phyloP scores from a whole-genome alignment of 108 stramenopile genomes.

The Nitzschia palea region DNA sequence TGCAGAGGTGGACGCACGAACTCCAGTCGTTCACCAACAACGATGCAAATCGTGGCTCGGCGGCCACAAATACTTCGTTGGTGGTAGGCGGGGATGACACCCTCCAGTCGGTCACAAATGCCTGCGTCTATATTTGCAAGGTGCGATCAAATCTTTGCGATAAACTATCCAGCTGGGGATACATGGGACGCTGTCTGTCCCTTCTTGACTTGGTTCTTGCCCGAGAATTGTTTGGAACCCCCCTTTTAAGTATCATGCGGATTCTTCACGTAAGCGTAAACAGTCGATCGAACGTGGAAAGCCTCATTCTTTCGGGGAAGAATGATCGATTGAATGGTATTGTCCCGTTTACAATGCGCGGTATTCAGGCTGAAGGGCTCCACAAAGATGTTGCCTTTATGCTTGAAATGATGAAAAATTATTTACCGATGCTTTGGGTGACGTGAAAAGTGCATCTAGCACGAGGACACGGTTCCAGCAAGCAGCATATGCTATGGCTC shows the following conservation, averaged over 20 bases:
- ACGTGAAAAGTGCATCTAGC: constrained; percentile 31
- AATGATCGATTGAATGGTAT: constrained; percentile 38
- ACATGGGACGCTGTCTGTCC: constrained; percentile 41
- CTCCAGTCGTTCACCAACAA: constrained; percentile 40
- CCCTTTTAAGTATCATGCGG: constrained; percentile 50
- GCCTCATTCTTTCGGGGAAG: constrained; percentile 33
- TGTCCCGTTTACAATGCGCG: constrained; percentile 40
- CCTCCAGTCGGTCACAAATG: constrained; percentile 56
- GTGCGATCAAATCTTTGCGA: constrained; percentile 49
- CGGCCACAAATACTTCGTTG: constrained; percentile 12
- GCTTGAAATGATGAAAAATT: constrained; percentile 56
- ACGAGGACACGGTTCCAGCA: not conserved
- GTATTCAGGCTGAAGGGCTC: constrained; percentile 29
- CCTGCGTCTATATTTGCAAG: constrained; percentile 63
- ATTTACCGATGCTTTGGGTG: constrained; percentile 57
- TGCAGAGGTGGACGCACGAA: constrained; percentile 61
- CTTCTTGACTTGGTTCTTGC: constrained; percentile 34
- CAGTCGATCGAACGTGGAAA: constrained; percentile 55
- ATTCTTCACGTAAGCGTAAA: constrained; percentile 58
- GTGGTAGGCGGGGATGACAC: constrained; percentile 29
- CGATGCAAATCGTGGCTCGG: not conserved
- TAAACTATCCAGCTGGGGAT: constrained; percentile 64
- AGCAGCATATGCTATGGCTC: constrained; percentile 46
- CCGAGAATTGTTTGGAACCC: constrained; percentile 38
- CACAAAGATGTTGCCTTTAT: constrained; percentile 68